Conservation (phyloP, 140 eudicot species). For the Flaveria floridana region DNA sequence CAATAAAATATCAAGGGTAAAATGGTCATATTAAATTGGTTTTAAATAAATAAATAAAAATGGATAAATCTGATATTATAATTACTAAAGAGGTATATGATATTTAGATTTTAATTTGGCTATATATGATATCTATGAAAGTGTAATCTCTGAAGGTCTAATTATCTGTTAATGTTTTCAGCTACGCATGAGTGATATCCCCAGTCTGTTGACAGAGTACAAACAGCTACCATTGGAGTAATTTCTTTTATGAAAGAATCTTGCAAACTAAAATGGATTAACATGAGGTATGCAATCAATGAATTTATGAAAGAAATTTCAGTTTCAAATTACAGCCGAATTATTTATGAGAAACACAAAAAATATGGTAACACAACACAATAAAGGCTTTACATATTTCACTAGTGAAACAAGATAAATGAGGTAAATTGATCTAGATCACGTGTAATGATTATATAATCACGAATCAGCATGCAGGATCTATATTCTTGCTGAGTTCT, state of each 20-base stretch:
- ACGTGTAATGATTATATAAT: conserved; percentile 8
- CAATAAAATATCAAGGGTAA: too few relatives aligned
- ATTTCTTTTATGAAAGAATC: conserved; percentile 13
- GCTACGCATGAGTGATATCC: conserved; percentile 88
- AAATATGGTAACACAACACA: conserved; percentile 18
- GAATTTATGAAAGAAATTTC: conserved; percentile 3
- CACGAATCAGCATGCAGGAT: conserved; percentile 36
- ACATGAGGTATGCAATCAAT: conserved; percentile 26
- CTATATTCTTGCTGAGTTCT: conserved; percentile 64
- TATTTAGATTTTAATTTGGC: too few relatives aligned
- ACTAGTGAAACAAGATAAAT: conserved; percentile 16
- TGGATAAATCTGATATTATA: too few relatives aligned
- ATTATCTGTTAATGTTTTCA: conserved; percentile 28
- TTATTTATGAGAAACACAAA: conserved; percentile 20
- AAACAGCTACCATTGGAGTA: conserved; percentile 49
- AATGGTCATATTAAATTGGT: too few relatives aligned
- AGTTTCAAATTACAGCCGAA: neutral
- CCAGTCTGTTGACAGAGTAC: conserved; percentile 65
- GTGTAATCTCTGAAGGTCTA: neutral
- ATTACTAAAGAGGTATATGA: too few relatives aligned
- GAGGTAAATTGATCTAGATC: neutral
- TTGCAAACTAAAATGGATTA: conserved; percentile 24
- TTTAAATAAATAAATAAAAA: too few relatives aligned
- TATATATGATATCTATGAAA: neutral
- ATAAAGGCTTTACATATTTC: conserved; percentile 7